Percentiles rank a stretch among this genome's conserved stretches.
Conservation (phyloP, 139 green algal genomes). For the Picochlorum costavermella region DNA sequence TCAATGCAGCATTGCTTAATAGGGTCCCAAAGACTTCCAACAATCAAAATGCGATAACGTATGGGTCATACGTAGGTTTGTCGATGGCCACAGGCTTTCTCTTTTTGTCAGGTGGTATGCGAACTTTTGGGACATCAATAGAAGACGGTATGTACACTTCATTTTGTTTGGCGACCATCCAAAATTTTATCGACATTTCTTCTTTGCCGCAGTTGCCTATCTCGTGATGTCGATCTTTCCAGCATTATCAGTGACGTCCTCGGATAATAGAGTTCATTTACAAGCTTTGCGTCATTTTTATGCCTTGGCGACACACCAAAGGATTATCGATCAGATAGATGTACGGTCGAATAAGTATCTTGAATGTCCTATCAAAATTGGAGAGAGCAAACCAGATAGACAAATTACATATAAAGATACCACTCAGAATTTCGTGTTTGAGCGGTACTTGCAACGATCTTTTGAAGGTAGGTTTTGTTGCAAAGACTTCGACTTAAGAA, state of each 20-base stretch:
- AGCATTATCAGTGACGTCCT: slow-evolving; percentile 52
- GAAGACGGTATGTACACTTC: slow-evolving; percentile 8
- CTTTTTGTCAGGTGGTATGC: slow-evolving; percentile 70
- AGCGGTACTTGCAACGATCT: too few relatives aligned
- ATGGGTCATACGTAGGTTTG: slow-evolving; percentile 79
- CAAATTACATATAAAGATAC: too few relatives aligned
- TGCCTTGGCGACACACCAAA: slow-evolving; percentile 65
- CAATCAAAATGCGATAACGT: slow-evolving; percentile 36
- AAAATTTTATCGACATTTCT: neutral
- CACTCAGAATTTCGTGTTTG: too few relatives aligned
- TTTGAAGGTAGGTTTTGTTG: too few relatives aligned
- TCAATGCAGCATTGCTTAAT: neutral
- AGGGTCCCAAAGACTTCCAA: neutral
- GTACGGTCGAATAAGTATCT: neutral
- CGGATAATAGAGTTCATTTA: slow-evolving; percentile 86
- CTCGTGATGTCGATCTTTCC: slow-evolving; percentile 88
- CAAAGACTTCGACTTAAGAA: too few relatives aligned
- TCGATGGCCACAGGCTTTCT: slow-evolving; percentile 83
- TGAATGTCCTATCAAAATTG: too few relatives aligned
- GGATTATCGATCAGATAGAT: neutral
- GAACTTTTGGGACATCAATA: slow-evolving; percentile 68
- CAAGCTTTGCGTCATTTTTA: slow-evolving; percentile 93
- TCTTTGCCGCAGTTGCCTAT: slow-evolving; percentile 51
- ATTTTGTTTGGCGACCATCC: neutral
- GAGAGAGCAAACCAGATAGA: too few relatives aligned